phyloP scores from a whole-genome alignment of 2,329 filamentous ascomycete genomes.

The Septoria petroselini region DNA sequence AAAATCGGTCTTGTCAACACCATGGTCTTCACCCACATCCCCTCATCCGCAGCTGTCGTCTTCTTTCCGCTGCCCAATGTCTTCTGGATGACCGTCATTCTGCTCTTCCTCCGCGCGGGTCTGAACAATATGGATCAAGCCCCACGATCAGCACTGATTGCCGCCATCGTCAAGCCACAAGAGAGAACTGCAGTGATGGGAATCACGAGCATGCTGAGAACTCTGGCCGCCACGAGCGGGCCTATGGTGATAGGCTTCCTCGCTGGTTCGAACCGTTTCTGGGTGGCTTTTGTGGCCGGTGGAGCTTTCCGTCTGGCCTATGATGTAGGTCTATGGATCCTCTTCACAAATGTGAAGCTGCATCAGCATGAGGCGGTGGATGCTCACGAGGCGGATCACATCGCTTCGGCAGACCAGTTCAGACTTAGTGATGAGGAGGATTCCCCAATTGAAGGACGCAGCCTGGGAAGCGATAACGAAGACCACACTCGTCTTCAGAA shows the following conservation, averaged over 20 bases:
- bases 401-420: conserved; percentile 2
- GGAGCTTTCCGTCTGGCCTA: conserved; percentile 55
- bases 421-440: conserved; percentile 13
- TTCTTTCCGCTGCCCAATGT: conserved; percentile 57
- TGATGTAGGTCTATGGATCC: conserved; percentile 57
- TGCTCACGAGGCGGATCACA: neutral
- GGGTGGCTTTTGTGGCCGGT: conserved; percentile 61
- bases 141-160: conserved; percentile 63
- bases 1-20: conserved; percentile 61
- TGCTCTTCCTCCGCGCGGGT: conserved; percentile 59
- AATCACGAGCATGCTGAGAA: conserved; percentile 61
- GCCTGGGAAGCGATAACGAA: conserved; percentile 2
- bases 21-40: conserved; percentile 59
- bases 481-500: neutral
- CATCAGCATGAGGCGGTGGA: conserved; percentile 21
- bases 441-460: neutral
- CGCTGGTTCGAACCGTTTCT: conserved; percentile 54
- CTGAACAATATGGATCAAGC: conserved; percentile 70
- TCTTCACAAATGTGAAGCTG: conserved; percentile 59
- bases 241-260: conserved; percentile 57
- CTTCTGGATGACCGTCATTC: conserved; percentile 52
- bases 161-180: conserved; percentile 61
- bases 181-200: conserved; percentile 70
- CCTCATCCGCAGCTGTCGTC: conserved; percentile 60
- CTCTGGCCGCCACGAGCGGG: conserved; percentile 55